These are phyloP conservation scores for Fusarium euwallaceae DNA, from an alignment of 2,329 filamentous ascomycete species.

Conservation along the genomic window DNA sequence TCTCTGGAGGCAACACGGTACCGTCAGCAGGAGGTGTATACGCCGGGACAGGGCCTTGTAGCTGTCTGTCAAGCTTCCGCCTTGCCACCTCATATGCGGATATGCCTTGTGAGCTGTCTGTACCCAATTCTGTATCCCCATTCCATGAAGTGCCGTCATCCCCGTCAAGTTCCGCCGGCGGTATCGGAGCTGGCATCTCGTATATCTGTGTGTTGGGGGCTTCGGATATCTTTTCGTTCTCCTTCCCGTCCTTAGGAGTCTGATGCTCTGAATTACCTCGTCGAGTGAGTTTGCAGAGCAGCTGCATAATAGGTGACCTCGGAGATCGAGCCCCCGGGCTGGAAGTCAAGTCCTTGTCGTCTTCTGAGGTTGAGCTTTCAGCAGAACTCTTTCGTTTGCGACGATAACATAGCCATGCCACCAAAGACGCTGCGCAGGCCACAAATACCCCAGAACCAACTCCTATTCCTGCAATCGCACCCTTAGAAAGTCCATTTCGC, in stretches of 20 bases:
- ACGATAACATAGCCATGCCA: slow-evolving; percentile 52
- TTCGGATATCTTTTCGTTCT: slow-evolving; percentile 48
- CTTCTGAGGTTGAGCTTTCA: slow-evolving; percentile 38
- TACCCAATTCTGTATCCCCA: slow-evolving; percentile 57
- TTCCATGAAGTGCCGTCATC: slow-evolving; percentile 54
- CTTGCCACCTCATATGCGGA: slow-evolving; percentile 65
- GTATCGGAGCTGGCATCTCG: slow-evolving; percentile 62
- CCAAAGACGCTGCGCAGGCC: slow-evolving; percentile 45
- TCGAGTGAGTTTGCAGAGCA: slow-evolving; percentile 59
- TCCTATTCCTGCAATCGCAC: slow-evolving; percentile 61
- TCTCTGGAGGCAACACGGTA: slow-evolving; percentile 47
- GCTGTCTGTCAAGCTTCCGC: slow-evolving; percentile 64
- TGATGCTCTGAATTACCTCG: slow-evolving; percentile 50
- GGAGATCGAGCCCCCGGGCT: slow-evolving; percentile 47
- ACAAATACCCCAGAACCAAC: slow-evolving; percentile 56
- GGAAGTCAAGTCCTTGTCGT: slow-evolving; percentile 55
- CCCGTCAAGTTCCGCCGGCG: slow-evolving; percentile 65
- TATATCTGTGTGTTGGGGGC: slow-evolving; percentile 63
- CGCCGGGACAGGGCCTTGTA: slow-evolving; percentile 63
- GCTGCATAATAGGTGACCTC: slow-evolving; percentile 42
- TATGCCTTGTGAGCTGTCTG: slow-evolving; percentile 55
- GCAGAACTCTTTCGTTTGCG: slow-evolving; percentile 49
- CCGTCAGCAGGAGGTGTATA: slow-evolving; percentile 59
- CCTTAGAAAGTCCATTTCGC: slow-evolving; percentile 52
- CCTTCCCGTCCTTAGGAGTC: slow-evolving; percentile 37